Percentiles rank a stretch among this genome's conserved stretches.
Conservation (phyloP, 73 alveolate genomes). For the Paramecium caudatum region DNA sequence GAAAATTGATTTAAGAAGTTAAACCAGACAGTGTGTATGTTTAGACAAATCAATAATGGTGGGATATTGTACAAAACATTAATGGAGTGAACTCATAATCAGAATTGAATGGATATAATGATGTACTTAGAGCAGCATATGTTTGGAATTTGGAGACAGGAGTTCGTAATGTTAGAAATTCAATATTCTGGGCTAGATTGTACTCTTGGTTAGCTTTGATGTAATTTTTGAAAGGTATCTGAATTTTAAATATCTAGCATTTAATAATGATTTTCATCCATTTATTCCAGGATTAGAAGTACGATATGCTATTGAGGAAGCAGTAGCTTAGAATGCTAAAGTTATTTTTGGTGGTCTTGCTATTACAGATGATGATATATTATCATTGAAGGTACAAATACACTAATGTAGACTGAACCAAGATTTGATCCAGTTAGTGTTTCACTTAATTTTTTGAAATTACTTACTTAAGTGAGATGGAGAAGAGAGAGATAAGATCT, state of each 20-base stretch:
- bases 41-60: constrained; percentile 83
- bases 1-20: constrained; percentile 82
- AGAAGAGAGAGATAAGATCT: constrained; percentile 76
- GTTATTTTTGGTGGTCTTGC: constrained; percentile 86
- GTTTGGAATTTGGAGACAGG: constrained; percentile 73
- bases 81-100: constrained; percentile 82
- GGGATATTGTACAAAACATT: constrained; percentile 82
- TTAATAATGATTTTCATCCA: constrained; percentile 82
- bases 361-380: constrained; percentile 67
- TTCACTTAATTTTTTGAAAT: constrained; percentile 37
- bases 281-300: constrained; percentile 88
- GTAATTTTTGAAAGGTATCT: constrained; percentile 69
- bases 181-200: constrained; percentile 80
- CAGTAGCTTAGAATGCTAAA: constrained; percentile 82
- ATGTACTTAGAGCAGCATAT: constrained; percentile 76
- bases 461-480: constrained; percentile 72
- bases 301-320: constrained; percentile 88
- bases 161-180: constrained; percentile 76
- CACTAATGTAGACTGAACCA: constrained; percentile 49
- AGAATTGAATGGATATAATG: constrained; percentile 80
- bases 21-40: constrained; percentile 89
- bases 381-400: constrained; percentile 47
- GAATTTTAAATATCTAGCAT: constrained; percentile 60
- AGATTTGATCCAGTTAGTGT: constrained; percentile 69
- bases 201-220: constrained; percentile 72